Evolutionary conservation across 768 basidiomycete genomes (phyloP), one percentile per base, ranked within the genome.

Genomic region (Coprinopsis sp.): DNA sequence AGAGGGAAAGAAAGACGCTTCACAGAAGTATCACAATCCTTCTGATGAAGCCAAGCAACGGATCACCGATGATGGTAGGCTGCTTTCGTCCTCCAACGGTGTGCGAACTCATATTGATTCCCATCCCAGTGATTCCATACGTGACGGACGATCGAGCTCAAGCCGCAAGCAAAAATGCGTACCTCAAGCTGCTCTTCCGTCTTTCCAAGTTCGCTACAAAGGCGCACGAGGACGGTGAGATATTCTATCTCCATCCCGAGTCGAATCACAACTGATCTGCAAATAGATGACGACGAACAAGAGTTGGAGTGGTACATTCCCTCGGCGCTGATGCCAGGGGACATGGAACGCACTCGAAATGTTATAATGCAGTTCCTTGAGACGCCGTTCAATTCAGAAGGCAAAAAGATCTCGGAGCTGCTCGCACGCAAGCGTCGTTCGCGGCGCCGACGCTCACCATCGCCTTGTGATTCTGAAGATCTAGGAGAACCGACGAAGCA

Each of bases 341-440:
- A 86, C 40, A 69, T 98, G 28, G 74, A 82, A 61, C 73, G 77
- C 42, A 83, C 77, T 40, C 66, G 87, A 56, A 77, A 76, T 43
- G 81, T 93, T 53, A 86, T 98, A 65, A 75, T 83, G 58, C 84
- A 90, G 61, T 98, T 83, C 72, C 75, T 98, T 50, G 72, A 76
- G 60, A 76, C 71, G 24, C 96, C 96, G 1, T 75, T 95, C 54
- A 81, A 93, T 55, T 73, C 90, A 28, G 74, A 84, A 37, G 90
- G 85, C 33, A 87, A 86, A 67, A 85, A 82, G 50, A 79, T 85
- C 19, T 71, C 81, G 2, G 74, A 85, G 40, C 68, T 96, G 36
- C 65, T 97, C 36, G 73, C 67, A 46, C 87, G 85, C 68, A 82
- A 83, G 58, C 63, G 75, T 18, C 69, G 71, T 7, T 72, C 75